phyloP scores from a whole-genome alignment of 768 basidiomycete genomes.

The Tephrocybe rancida region DNA sequence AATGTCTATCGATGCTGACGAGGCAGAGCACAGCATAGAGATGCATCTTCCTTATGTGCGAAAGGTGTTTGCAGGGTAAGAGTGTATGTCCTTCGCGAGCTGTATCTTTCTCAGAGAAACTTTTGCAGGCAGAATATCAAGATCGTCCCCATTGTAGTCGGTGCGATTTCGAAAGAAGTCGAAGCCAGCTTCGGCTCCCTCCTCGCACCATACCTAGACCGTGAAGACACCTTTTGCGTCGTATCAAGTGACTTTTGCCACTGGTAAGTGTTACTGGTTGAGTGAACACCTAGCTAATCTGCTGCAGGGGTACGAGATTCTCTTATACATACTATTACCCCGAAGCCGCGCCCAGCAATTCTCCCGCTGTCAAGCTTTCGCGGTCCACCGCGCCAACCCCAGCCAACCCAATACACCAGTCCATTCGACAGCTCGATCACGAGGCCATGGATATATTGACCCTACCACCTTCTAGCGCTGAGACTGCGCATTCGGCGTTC shows the following conservation, averaged over 20 bases:
- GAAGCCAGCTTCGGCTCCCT: slow-evolving; percentile 70
- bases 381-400: slow-evolving; percentile 40
- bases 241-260: slow-evolving; percentile 98
- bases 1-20: slow-evolving; percentile 72
- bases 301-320: slow-evolving; percentile 73
- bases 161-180: slow-evolving; percentile 60
- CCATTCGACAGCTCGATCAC: slow-evolving; percentile 83
- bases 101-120: slow-evolving; percentile 2
- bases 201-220: slow-evolving; percentile 78
- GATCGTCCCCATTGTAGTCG: slow-evolving; percentile 91
- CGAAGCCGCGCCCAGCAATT: slow-evolving; percentile 48
- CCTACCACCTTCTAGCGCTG: slow-evolving; percentile 52
- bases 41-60: slow-evolving; percentile 95
- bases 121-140: slow-evolving; percentile 64
- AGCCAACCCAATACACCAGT: slow-evolving; percentile 74
- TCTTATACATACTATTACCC: slow-evolving; percentile 89
- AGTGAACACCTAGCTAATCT: neutral
- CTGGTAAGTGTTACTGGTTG: slow-evolving; percentile 57
- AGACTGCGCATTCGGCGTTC: slow-evolving; percentile 62
- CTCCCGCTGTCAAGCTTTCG: slow-evolving; percentile 52
- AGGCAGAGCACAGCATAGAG: slow-evolving; percentile 96
- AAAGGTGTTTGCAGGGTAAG: slow-evolving; percentile 79
- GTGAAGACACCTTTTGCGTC: slow-evolving; percentile 83
- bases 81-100: neutral
- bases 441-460: slow-evolving; percentile 81